Base-by-base conservation (phyloP, 208 protist genomes). In the Crithidia mellificae region DNA sequence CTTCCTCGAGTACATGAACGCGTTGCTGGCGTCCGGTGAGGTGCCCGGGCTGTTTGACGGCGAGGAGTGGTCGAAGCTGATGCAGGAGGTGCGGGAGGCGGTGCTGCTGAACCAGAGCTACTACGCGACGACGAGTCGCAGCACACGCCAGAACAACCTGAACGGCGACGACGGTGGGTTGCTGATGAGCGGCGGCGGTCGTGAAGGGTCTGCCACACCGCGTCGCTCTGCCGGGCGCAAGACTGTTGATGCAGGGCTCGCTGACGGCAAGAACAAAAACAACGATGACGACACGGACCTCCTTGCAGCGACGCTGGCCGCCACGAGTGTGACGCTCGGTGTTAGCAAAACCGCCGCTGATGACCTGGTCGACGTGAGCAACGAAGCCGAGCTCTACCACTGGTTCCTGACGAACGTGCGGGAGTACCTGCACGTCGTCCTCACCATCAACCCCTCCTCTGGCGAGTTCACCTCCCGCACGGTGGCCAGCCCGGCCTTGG, bases 1-100 rank as follows among this genome's bases (percentile, higher is more conserved):
- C 57, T 99, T 99, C 83, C 88, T 99, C 17, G 98, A 99, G 81
- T 98, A 98, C 80, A 99, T 99, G 93, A 99, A 99, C 78, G 98
- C 98, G 17, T 83, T 99, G 5, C 87, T 99, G 24, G 98, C 99
- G n/a, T 97, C 90, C 29, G 98, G 98, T 39, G 94, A 96, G 88
- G 98, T 95, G 77, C 98, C 98, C 1, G 98, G 98, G 22, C 88
- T 99, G 6, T 99, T 99, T 85, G 98, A 99, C 49, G 99, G 98
- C 0, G 98, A 99, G 19, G 98, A 99, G 69, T 98, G 95, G 81
- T 64, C 81, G 7, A 85, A 93, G 51, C 86, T 99, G 11, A 98
- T 99, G 87, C 88, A 90, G 41, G 85, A 90, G 43, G 85, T 91
- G 24, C 81, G 88, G 25, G 84, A 92, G 8, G 74, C 80, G 20